Base-by-base conservation (phyloP, 352 stramenopile genomes). In the Phytophthora pistaciae region DNA sequence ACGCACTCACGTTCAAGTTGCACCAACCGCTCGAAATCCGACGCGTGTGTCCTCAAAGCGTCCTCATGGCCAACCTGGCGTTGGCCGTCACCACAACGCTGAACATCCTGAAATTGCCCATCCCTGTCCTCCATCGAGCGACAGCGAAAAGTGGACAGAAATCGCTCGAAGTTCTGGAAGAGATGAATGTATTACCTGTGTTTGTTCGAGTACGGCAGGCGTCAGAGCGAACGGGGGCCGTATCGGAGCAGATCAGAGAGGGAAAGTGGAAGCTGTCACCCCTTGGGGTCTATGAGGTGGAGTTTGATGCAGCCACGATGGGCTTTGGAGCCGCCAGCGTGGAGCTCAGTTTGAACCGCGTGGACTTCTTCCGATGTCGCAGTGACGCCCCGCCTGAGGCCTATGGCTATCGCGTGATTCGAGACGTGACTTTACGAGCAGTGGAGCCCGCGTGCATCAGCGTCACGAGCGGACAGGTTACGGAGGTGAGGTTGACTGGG, bases 381-480 rank as follows among this genome's bases (percentile, higher is more conserved):
- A 72, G 79, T 25, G 85, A 82, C 46, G 55, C 71, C 21, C 59
- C 65, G 10, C 64, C 77, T 0, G 81, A 86, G 33, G 82, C 66
- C 3, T 60, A 76, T n/a, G 71, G 71, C 18, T 93, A 92, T 63
- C 69, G 70, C 10, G 86, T 92, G 1, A 60, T 78, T 67, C 81
- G 75, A 52, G 79, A 93, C 56, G 73, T 91, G 21, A 44, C 50
- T 21, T 69, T 93, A 20, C 44, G 65, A 21, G 73, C 56, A 1
- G 25, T 91, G 27, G 84, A 93, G n/a, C 86, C 86, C 1, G 79
- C 68, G 44, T 90, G 80, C 36, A 65, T 93, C 42, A 81, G 82
- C 27, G 84, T 92, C 8, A 91, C 82, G 6, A 88, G 76, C 46
- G 81, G 83, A n/a, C 77, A 67, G 4, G 74, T 75, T 27, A 90